Percentiles rank a stretch among this genome's conserved stretches.
Evolutionary conservation across 495 filamentous ascomycete genomes (phyloP).

Genomic region (Clavariopsis aquatica): DNA sequence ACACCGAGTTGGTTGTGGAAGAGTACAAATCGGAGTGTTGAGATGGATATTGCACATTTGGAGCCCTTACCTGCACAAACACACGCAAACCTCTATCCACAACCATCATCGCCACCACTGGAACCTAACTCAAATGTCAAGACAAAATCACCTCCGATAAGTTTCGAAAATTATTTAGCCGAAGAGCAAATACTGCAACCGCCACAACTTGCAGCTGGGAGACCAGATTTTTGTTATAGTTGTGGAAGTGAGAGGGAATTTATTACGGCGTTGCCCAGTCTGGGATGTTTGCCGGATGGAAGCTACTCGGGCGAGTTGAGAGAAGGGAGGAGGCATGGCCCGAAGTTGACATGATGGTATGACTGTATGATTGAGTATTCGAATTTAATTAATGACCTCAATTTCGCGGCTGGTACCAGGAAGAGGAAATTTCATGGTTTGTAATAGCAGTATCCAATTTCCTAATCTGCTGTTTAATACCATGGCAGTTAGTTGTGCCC

Average conservation of each 20-base stretch:
- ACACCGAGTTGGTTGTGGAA: too few species aligned
- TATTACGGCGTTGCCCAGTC: neutral
- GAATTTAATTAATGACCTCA: too few species aligned
- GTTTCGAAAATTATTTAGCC: neutral
- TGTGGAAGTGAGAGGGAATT: neutral
- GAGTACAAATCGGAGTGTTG: too few species aligned
- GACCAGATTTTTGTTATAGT: neutral
- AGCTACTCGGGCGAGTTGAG: neutral
- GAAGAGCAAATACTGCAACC: neutral
- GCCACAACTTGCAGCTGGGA: neutral
- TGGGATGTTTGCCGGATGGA: constrained; percentile 10
- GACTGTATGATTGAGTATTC: too few species aligned
- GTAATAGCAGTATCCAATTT: too few species aligned
- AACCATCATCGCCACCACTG: neutral
- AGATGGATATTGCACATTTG: too few species aligned
- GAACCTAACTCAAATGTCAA: neutral
- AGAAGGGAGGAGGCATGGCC: neutral
- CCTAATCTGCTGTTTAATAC: too few species aligned
- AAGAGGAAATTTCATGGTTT: too few species aligned
- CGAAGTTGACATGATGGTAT: too few species aligned
- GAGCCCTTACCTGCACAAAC: neutral
- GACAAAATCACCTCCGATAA: neutral
- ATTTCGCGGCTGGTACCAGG: too few species aligned
- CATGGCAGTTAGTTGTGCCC: too few species aligned
- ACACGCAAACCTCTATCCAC: neutral